Evolutionary conservation across 805 yeast species (phyloP).

Genomic region (Metschnikowia bowlesiae): DNA sequence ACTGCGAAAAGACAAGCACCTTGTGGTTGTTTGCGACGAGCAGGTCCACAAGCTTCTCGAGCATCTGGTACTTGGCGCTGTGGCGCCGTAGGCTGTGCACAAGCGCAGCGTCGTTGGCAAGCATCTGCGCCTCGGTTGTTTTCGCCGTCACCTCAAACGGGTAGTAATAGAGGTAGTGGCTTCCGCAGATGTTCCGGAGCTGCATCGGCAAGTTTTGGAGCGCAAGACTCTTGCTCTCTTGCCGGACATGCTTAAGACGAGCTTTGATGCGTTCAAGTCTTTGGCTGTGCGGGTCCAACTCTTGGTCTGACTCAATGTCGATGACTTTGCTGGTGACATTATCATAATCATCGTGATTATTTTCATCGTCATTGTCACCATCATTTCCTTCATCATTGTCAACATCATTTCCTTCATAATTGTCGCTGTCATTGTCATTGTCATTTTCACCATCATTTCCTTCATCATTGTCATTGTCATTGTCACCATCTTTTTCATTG

Average conservation of each 20-base stretch:
- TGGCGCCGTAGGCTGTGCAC: conserved; percentile 36
- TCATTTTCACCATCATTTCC: neutral
- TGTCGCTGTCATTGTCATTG: neutral
- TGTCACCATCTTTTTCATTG: neutral
- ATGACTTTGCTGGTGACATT: neutral
- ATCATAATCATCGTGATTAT: neutral
- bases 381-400: neutral
- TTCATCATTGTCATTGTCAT: neutral
- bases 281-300: neutral
- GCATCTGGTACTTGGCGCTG: conserved; percentile 69
- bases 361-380: neutral
- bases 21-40: conserved; percentile 56
- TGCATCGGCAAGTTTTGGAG: conserved; percentile 77
- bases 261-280: neutral
- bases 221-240: conserved; percentile 1
- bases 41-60: conserved; percentile 56
- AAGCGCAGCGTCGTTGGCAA: conserved; percentile 31
- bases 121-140: conserved; percentile 5
- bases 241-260: conserved; percentile 2
- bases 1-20: conserved; percentile 81
- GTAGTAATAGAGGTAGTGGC: conserved; percentile 78
- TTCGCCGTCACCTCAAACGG: conserved; percentile 43
- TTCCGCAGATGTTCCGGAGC: conserved; percentile 75
- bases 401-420: neutral
- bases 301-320: neutral